Conservation (phyloP, 306 rosid species). For the Begonia masoniana region DNA sequence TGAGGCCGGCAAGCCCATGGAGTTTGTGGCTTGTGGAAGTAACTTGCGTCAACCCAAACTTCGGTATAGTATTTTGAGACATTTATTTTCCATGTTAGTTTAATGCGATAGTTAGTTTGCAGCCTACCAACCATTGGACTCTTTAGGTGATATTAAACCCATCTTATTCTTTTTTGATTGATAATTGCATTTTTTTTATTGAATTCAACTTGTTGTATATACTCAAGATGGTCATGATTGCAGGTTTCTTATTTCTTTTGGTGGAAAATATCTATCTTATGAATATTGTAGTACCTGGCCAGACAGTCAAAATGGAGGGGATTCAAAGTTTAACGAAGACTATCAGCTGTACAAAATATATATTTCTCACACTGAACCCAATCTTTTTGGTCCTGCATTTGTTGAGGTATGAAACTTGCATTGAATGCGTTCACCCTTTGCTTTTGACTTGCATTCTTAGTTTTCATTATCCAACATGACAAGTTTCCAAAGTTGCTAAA, state of each 20-base stretch:
- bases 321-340: conserved; percentile 30
- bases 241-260: conserved; percentile 89
- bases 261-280: conserved; percentile 65
- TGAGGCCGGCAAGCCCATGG: conserved; percentile 97
- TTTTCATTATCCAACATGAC: too few relatives aligned
- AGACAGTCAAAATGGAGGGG: conserved; percentile 21
- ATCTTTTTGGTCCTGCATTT: conserved; percentile 77
- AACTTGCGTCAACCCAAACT: conserved; percentile 72
- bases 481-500: too few relatives aligned
- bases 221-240: conserved; percentile 18
- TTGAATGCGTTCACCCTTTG: too few relatives aligned
- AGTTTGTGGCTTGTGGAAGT: conserved; percentile 88
- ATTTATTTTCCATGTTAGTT: too few relatives aligned
- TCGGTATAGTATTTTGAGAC: conserved; percentile 29
- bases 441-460: too few relatives aligned
- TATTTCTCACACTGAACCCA: conserved; percentile 55
- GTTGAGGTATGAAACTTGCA: conserved; percentile 50
- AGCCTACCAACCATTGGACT: too few relatives aligned
- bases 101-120: too few relatives aligned
- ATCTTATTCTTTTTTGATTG: too few relatives aligned
- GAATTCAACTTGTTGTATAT: neutral
- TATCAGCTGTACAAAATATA: conserved; percentile 60
- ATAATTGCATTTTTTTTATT: neutral
- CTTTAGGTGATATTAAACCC: too few relatives aligned
- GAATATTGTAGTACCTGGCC: conserved; percentile 33